Conservation (phyloP, 2,329 filamentous ascomycete genomes). For the Aaosphaeria arxii region DNA sequence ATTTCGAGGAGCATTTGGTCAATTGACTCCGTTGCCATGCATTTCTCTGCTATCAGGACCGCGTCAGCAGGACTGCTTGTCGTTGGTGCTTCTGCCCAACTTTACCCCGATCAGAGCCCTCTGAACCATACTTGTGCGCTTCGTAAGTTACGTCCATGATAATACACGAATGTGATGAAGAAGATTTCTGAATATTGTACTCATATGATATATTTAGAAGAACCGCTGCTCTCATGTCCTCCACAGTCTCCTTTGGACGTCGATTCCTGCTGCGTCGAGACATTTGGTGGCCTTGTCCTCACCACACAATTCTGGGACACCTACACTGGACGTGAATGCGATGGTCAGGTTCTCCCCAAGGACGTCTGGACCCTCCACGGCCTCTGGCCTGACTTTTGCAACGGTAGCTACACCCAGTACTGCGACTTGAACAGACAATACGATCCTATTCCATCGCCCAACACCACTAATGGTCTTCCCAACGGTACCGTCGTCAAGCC, state of each 20-base stretch:
- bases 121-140: constrained; percentile 58
- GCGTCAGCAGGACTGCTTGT: constrained; percentile 3
- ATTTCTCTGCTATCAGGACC: too few species aligned
- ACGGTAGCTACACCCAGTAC: constrained; percentile 64
- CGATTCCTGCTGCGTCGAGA: constrained; percentile 65
- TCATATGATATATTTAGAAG: constrained; percentile 2
- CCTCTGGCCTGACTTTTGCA: constrained; percentile 54
- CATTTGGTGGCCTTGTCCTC: constrained; percentile 61
- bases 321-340: constrained; percentile 58
- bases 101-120: constrained; percentile 47
- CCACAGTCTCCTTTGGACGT: constrained; percentile 35
- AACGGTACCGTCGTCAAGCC: constrained; percentile 53
- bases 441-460: constrained; percentile 59
- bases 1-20: too few species aligned
- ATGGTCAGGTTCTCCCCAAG: constrained; percentile 58
- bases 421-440: constrained; percentile 65
- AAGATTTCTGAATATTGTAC: not conserved
- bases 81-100: constrained; percentile 32
- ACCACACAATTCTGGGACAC: constrained; percentile 65
- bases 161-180: not conserved
- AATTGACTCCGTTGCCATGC: too few species aligned
- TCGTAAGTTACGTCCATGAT: constrained; percentile 24
- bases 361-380: constrained; percentile 61
- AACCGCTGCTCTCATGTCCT: constrained; percentile 32
- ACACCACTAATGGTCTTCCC: constrained; percentile 58